Evolutionary conservation across 495 filamentous ascomycete species (phyloP), one percentile per base, ranked within the genome.

Genomic region (Penicillium daleae): DNA sequence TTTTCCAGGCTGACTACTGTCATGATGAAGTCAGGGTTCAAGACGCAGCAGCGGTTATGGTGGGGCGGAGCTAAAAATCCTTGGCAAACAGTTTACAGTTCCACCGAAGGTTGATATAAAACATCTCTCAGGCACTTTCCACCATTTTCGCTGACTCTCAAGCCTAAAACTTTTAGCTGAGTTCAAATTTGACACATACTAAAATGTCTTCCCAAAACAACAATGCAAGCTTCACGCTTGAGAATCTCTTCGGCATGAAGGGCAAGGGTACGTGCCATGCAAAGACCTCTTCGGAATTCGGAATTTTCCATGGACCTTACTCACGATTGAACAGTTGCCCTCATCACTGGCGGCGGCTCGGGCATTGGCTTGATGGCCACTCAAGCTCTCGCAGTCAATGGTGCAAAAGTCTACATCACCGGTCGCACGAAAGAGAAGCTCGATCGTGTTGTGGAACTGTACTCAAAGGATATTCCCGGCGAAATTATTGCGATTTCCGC

Each of bases 341-440:
- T 87, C 6, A 70, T 88, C 55, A 86, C 84, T 7, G 85, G 85
- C 56, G 85, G 73, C 63, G 80, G 80, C 31, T 82, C 78, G 19
- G 81, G 81, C 2, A 83, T 83, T 22, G 81, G 80, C 29, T 69
- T 84, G 1, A 85, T 83, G 84, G 74, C 76, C 56, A 75, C 78
- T 0, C 85, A 88, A 72, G 81, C 85, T 9, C 79, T 88, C 0
- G 85, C 85, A 6, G 83, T 85, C 48, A 89, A 87, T 65, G 85
- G 86, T 7, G 83, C 79, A 7, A 81, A 81, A 66, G 82, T 84
- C 29, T 88, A 89, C 76, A 85, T 88, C 59, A 80, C n/a, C n/a
- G n/a, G n/a, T n/a, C n/a, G n/a, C n/a, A n/a, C 80, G 6, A 66
- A 71, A 49, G 80, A 85, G 60, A 87, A 87, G 66, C 79, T 88